Conservation (phyloP, 2,329 filamentous ascomycete genomes). For the Aspergillus felis region DNA sequence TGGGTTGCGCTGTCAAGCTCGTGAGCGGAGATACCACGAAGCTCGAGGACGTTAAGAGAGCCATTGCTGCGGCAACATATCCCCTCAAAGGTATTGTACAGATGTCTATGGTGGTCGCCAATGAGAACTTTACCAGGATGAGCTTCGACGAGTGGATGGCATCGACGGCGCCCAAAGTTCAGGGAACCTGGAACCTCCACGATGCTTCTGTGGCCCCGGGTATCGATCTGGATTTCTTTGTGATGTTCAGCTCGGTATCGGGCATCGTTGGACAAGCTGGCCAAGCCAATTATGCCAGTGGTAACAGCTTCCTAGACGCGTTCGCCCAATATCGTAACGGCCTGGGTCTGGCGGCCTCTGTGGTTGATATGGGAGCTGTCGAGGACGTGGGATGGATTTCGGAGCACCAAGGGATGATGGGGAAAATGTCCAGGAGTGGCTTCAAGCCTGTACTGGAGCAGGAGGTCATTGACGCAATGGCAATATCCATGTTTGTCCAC, state of each 20-base stretch:
- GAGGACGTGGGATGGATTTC: conserved; percentile 8
- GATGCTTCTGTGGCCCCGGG: background rate
- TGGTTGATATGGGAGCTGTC: conserved; percentile 13
- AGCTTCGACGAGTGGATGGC: conserved; percentile 26
- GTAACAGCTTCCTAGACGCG: conserved; percentile 33
- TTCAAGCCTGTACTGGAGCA: background rate
- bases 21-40: conserved; percentile 6
- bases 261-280: conserved; percentile 27
- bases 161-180: conserved; percentile 29
- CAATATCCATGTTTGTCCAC: background rate
- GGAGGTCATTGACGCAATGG: background rate
- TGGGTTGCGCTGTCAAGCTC: conserved; percentile 1
- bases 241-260: conserved; percentile 35
- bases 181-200: conserved; percentile 27
- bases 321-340: conserved; percentile 17
- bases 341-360: conserved; percentile 10
- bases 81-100: conserved; percentile 16
- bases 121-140: conserved; percentile 22
- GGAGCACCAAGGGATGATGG: background rate
- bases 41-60: conserved; percentile 3
- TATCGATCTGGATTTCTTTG: conserved; percentile 40
- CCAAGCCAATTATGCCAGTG: conserved; percentile 36
- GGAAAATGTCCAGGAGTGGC: background rate
- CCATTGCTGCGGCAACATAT: background rate
- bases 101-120: conserved; percentile 6